Evolutionary conservation across 2,329 filamentous ascomycete genomes (phyloP), one percentile per base, ranked within the genome.

Genomic region (Hirsutella rhossiliensis): DNA sequence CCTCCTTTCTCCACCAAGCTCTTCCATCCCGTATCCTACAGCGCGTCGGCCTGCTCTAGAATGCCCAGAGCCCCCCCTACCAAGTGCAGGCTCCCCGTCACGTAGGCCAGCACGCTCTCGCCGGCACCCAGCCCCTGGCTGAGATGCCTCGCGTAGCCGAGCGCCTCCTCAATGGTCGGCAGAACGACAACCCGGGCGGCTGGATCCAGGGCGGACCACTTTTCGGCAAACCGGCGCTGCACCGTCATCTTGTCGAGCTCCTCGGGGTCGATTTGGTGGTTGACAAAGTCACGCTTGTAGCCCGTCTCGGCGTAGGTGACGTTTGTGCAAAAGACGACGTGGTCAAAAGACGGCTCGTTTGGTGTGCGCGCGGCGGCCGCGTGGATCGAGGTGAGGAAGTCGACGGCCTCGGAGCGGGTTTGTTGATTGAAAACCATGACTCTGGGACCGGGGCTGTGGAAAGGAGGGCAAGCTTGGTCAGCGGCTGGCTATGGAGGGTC

Each of bases 401-500:
- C 63, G 23, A 76, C 60, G 31, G 73, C 66, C 56, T 75, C 72
- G 27, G 64, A 59, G 43, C 74, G 72, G 38, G 73, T 76, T 57
- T 81, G 78, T 62, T 97, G 92, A 62, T 96, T 97, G 73, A 97
- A 98, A 44, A 97, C 82, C 41, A 98, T 68, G 36, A 73, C 62
- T 40, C 69, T 68, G 2, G 63, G 64, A 1, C 65, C 69, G 4
- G 54, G 36, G 20, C 63, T 66, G 23, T 11, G 32, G 28, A 17
- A 6, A 7, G 4, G 7, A 30, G 36, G 5, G 15, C 12, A 31
- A 42, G 12, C 19, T 12, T 39, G 2, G n/a, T 29, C 23, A 19
- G 11, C 13, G 29, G 7, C 11, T 18, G 39, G 31, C 31, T 12
- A 15, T 34, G 4, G 31, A 17, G 31, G 7, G 13, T 13, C 4